phyloP scores from a whole-genome alignment of 192 early-diverging fungal species.

The Obelidium mucronatum region DNA sequence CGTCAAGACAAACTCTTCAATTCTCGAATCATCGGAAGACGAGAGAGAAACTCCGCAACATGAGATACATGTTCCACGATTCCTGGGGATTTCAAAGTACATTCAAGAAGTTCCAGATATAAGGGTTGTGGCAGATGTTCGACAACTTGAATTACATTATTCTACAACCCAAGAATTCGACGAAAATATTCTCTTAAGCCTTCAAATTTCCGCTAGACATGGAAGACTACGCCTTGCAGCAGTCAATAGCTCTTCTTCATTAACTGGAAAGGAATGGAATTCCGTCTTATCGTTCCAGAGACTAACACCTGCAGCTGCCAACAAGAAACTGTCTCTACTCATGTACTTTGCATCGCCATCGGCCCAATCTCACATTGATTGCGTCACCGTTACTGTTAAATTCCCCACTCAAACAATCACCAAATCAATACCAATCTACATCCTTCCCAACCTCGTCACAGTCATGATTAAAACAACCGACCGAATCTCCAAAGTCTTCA shows the following conservation, averaged over 20 bases:
- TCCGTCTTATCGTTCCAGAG: not conserved
- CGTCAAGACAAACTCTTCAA: not conserved
- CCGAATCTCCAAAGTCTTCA: constrained; percentile 42
- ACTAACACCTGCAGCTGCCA: constrained; percentile 15
- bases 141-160: not conserved
- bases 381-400: constrained; percentile 8
- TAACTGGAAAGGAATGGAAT: not conserved
- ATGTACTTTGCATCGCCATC: constrained; percentile 10
- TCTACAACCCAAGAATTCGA: not conserved
- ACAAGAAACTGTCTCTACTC: constrained; percentile 16
- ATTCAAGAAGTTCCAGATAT: constrained; percentile 24
- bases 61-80: constrained; percentile 19
- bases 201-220: not conserved
- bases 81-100: constrained; percentile 9
- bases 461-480: constrained; percentile 45
- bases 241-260: not conserved
- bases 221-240: constrained; percentile 21
- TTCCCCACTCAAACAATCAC: not conserved
- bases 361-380: not conserved
- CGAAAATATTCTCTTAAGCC: not conserved
- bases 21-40: not conserved
- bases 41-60: not conserved
- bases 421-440: constrained; percentile 37
- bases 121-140: constrained; percentile 9
- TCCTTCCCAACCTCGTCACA: constrained; percentile 38